Base-by-base conservation (phyloP, 371 early-diverging fungal genomes). In the Sporodiniella umbellata region DNA sequence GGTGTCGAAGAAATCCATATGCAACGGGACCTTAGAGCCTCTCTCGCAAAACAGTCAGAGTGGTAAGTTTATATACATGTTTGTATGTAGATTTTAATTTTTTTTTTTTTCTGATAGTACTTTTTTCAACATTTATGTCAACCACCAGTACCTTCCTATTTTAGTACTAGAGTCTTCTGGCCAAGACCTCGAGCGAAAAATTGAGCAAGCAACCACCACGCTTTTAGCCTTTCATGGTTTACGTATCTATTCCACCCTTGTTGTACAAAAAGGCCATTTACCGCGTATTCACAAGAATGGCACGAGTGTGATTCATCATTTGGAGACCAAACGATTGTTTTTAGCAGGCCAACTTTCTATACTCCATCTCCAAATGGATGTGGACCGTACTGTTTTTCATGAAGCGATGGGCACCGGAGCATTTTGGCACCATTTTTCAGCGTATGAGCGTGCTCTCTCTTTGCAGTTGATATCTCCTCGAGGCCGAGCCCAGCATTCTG, bases 121-220 rank as follows among this genome's bases (percentile, higher is more conserved):
- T 2, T 59, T 79, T 0, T 88, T 92, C 45, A 86, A 88, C 22
- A 64, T 87, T 33, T 62, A 63, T 23, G 64, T 85, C 26, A 86
- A 87, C 51, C 81, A 80, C 19, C 84, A 86, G 50, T 77, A 80
- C 53, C 64, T 92, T 17, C 88, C 91, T 2, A 80, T 90, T 12
- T 63, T 92, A 28, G 72, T 83, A 0, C 71, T 81, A 19, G 93
- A 93, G 67, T 72, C 87, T 4, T 67, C 4, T 10, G 30, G 30
- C 30, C 30, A 28, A 28, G 30, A 28, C 10, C 10, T 28, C 30
- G 30, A 62, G n/a, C 64, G 62, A 15, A 28, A 86, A 12, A 77
- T 80, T 0, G 68, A 75, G 14, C 68, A 80, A 35, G 72, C 85
- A 0, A 70, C 62, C 33, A 70, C 75, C 11, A 66, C 73, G 1